phyloP scores from a whole-genome alignment of 768 basidiomycete species.

The Mycena vitilis region DNA sequence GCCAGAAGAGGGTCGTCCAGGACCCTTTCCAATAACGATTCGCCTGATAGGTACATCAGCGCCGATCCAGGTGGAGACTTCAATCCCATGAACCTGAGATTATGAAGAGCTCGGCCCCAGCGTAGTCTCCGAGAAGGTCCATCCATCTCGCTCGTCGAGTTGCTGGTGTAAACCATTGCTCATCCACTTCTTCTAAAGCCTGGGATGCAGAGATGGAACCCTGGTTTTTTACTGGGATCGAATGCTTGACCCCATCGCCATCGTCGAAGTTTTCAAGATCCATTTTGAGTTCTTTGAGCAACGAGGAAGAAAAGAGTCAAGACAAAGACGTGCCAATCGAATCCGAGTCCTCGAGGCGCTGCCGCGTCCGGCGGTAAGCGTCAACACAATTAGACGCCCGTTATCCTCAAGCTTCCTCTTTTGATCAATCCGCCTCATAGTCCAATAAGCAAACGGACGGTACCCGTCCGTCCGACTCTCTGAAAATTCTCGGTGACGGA shows the following conservation, averaged over 20 bases:
- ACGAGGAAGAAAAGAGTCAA: constrained; percentile 7
- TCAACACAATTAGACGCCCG: too few species aligned
- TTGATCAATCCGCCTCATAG: too few species aligned
- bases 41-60: constrained; percentile 52
- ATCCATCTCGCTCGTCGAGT: constrained; percentile 61
- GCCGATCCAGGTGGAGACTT: constrained; percentile 16
- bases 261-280: constrained; percentile 54
- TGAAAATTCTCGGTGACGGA: too few species aligned
- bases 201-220: constrained; percentile 31
- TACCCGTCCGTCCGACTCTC: too few species aligned
- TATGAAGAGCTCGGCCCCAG: constrained; percentile 72
- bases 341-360: constrained; percentile 1
- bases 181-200: constrained; percentile 48
- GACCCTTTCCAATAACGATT: constrained; percentile 69
- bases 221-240: neutral
- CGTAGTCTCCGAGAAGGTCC: constrained; percentile 80
- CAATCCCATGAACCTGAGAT: constrained; percentile 47
- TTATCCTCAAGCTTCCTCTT: neutral
- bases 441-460: too few species aligned
- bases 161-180: constrained; percentile 50
- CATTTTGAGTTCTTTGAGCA: constrained; percentile 38
- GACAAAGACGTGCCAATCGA: neutral
- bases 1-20: constrained; percentile 72
- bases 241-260: constrained; percentile 10
- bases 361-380: too few species aligned